Base-by-base conservation (phyloP, 2,329 filamentous ascomycete genomes). In the Paecilomyces niveus region DNA sequence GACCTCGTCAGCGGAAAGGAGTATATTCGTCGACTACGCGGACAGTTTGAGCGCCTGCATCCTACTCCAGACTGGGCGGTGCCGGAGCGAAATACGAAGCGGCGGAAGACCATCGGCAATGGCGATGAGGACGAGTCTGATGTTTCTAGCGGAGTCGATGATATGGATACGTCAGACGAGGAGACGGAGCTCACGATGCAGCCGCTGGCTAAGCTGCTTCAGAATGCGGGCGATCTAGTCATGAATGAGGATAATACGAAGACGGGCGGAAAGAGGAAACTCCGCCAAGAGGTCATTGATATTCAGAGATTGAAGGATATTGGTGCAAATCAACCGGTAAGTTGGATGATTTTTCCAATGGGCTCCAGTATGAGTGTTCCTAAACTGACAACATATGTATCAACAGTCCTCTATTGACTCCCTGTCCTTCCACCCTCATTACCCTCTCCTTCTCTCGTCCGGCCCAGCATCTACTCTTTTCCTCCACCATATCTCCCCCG, bases 281-380 rank as follows among this genome's bases (percentile, higher is more conserved):
- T 97, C 60, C 87, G 90, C 56, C 89, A 93, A 50, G 93, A 96
- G 74, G 87, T 91, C 53, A 82, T 99, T 65, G 89, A 95, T 72
- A 96, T 99, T 62, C 90, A 96, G 72, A 86, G 91, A 67, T 85
- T 90, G 62, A 89, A 92, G 72, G 92, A 97, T 72, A 88, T 97
- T 63, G 84, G 89, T 24, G 87, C 89, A 72, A 80, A 82, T 32
- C 90, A 95, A 74, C 87, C 85, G 54, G 83, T 83, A 75, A 72
- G 79, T 71, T 29, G 54, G 3, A 9, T 45, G 5, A 29, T 35
- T 53, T 3, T 22, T 22, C 22, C 22, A 22, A 22, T 22, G 22
- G 22, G 22, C 22, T 3, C 22, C 3, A 22, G 22, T 22, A 22
- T 22, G 22, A 22, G 22, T 22, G 22, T 22, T 22, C 22, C 22